These are phyloP conservation scores for Pleurotus sapidus DNA, from an alignment of 768 basidiomycete genomes.

Conservation along the genomic window DNA sequence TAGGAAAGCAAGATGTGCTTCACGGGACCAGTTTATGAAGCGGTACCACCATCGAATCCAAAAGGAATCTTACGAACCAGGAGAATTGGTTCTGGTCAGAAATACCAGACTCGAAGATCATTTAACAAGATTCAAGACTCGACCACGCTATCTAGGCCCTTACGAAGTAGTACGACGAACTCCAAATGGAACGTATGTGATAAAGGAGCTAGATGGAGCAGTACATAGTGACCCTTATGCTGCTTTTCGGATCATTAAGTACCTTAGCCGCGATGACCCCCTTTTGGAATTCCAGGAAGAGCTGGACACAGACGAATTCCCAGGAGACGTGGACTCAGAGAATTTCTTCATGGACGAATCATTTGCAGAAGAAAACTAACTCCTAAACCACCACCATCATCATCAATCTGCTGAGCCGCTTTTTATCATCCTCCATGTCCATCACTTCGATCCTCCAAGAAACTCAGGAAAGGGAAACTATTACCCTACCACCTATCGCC, in stretches of 20 bases:
- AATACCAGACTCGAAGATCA: conserved; percentile 29
- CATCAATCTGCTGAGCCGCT: no score
- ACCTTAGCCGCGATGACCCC: no score
- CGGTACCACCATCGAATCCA: conserved; percentile 12
- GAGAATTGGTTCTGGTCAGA: conserved; percentile 29
- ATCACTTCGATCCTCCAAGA: no score
- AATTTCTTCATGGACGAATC: no score
- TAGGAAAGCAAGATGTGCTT: background rate
- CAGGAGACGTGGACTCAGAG: no score
- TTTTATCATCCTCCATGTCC: no score
- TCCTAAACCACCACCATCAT: no score
- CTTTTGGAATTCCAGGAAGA: no score
- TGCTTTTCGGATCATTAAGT: background rate
- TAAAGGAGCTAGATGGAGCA: conserved; percentile 20
- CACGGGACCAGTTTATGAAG: background rate
- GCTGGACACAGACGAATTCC: no score
- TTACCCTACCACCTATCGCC: no score
- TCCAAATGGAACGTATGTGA: conserved; percentile 23
- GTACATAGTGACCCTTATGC: background rate
- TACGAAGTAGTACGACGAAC: conserved; percentile 25
- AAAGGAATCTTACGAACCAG: conserved; percentile 23
- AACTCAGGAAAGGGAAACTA: no score
- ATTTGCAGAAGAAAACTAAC: no score
- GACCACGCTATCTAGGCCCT: conserved; percentile 30
- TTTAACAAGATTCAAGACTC: conserved; percentile 22